Evolutionary conservation across 2,329 filamentous ascomycete genomes (phyloP).

Genomic region (Lachnum nothofagi): DNA sequence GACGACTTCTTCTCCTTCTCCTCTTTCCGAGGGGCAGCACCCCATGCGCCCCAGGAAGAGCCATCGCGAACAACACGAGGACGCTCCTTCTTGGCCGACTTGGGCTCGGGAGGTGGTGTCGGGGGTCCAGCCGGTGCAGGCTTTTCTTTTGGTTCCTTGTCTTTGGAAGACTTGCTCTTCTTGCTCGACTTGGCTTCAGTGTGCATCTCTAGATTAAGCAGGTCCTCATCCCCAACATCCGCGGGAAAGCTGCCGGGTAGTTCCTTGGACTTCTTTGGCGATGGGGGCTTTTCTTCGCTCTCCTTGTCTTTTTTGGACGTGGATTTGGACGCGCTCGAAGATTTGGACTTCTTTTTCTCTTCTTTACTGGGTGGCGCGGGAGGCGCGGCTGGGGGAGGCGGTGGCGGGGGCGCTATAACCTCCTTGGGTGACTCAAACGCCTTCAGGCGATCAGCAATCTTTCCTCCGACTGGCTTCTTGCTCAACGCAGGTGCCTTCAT

Average conservation of each 20-base stretch:
- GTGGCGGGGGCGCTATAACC: constrained; percentile 30
- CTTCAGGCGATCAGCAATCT: constrained; percentile 53
- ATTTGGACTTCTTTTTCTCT: constrained; percentile 39
- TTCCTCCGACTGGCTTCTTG: constrained; percentile 47
- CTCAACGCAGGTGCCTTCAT: constrained; percentile 37
- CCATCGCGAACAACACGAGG: constrained; percentile 66
- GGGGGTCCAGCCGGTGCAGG: constrained; percentile 36
- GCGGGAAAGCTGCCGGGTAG: constrained; percentile 56
- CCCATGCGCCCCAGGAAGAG: constrained; percentile 73
- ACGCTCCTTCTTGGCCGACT: constrained; percentile 67
- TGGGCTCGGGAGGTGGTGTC: constrained; percentile 47
- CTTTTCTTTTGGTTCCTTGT: constrained; percentile 31
- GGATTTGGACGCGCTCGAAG: constrained; percentile 15
- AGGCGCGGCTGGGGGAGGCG: constrained; percentile 36
- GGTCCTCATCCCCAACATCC: constrained; percentile 42
- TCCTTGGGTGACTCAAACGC: constrained; percentile 48
- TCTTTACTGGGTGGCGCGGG: constrained; percentile 40
- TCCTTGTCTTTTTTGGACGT: constrained; percentile 37
- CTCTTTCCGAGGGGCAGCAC: constrained; percentile 43
- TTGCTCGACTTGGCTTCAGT: constrained; percentile 39
- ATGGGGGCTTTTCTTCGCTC: constrained; percentile 28
- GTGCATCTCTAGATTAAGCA: constrained; percentile 47
- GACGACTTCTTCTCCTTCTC: constrained; percentile 28
- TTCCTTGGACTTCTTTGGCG: constrained; percentile 36
- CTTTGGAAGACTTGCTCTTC: constrained; percentile 37